Conservation (phyloP, 805 yeast genomes). For the Middelhovenomyces tepae region DNA sequence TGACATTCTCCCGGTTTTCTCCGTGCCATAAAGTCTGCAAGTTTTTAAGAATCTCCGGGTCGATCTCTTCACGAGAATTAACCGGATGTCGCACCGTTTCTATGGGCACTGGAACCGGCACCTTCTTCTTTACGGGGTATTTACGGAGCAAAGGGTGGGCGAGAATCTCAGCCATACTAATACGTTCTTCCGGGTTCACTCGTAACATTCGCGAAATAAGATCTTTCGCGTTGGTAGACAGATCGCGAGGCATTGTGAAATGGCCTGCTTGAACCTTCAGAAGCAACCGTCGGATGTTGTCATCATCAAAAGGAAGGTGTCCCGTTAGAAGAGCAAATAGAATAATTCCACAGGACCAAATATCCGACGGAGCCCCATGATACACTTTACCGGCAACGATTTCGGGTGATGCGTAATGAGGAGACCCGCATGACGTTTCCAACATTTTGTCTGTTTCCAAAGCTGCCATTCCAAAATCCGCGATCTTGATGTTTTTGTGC, state of each 20-base stretch:
- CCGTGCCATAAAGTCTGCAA: slow-evolving; percentile 78
- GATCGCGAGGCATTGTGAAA: slow-evolving; percentile 70
- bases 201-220: slow-evolving; percentile 70
- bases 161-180: slow-evolving; percentile 66
- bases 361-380: slow-evolving; percentile 95
- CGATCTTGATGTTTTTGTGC: slow-evolving; percentile 83
- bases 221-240: slow-evolving; percentile 81
- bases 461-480: slow-evolving; percentile 99
- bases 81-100: slow-evolving; percentile 28
- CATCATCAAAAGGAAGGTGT: slow-evolving; percentile 94
- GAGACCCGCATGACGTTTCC: slow-evolving; percentile 96
- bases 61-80: slow-evolving; percentile 42
- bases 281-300: slow-evolving; percentile 77
- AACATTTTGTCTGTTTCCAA: slow-evolving; percentile 73
- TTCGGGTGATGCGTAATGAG: slow-evolving; percentile 98
- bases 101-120: slow-evolving; percentile 14
- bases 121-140: slow-evolving; percentile 33
- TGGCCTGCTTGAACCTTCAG: slow-evolving; percentile 87
- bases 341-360: slow-evolving; percentile 97
- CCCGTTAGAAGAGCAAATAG: slow-evolving; percentile 90
- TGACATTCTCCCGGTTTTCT: slow-evolving; percentile 45
- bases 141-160: slow-evolving; percentile 74
- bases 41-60: slow-evolving; percentile 65
- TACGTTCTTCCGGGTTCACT: slow-evolving; percentile 74
- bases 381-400: slow-evolving; percentile 91